Conservation (phyloP, 177 flowering plant species). For the Tripterygium wilfordii region DNA sequence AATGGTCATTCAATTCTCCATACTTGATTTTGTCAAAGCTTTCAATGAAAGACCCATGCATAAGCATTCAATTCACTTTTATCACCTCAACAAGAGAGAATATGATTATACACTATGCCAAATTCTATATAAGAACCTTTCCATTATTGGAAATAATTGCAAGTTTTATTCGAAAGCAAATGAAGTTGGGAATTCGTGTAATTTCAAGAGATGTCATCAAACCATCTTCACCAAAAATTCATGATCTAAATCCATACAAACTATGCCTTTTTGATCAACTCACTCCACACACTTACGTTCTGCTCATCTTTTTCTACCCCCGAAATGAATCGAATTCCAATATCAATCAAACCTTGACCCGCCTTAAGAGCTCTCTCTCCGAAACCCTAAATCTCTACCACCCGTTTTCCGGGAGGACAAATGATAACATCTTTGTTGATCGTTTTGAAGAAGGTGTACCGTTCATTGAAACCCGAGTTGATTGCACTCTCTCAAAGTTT, state of each 20-base stretch:
- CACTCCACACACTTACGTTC: background rate
- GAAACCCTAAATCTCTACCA: constrained; percentile 3
- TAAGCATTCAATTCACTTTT: too few relatives aligned
- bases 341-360: background rate
- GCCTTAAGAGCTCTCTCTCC: constrained; percentile 4
- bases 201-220: constrained; percentile 1
- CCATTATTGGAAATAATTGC: too few relatives aligned
- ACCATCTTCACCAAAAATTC: constrained; percentile 3
- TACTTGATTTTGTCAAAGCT: too few relatives aligned
- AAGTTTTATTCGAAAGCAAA: too few relatives aligned
- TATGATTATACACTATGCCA: too few relatives aligned
- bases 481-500: background rate
- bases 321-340: background rate
- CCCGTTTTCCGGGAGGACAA: constrained; percentile 5
- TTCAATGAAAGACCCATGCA: too few relatives aligned
- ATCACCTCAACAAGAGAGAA: too few relatives aligned
- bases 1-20: too few relatives aligned
- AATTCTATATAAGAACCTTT: too few relatives aligned
- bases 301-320: background rate
- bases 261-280: constrained; percentile 7
- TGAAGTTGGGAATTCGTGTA: background rate
- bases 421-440: constrained; percentile 3
- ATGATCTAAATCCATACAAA: background rate
- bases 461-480: constrained; percentile 1
- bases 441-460: constrained; percentile 2